These are phyloP conservation scores for Neurospora sp. DNA, from an alignment of 495 filamentous ascomycete genomes.

Conservation along the genomic window DNA sequence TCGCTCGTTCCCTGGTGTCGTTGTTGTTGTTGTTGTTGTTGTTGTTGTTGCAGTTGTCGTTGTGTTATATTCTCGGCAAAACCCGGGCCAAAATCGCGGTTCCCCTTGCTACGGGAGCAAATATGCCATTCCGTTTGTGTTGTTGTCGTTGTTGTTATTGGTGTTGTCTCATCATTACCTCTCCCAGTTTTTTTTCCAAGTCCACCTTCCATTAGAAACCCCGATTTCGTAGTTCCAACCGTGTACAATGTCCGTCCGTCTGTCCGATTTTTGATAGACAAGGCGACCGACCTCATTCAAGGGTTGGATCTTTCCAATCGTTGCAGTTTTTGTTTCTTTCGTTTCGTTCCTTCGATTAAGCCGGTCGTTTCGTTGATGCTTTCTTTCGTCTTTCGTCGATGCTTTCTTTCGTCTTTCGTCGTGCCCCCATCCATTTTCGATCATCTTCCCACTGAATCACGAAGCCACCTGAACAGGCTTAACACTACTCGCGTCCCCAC, in stretches of 20 bases:
- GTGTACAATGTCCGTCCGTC: background rate
- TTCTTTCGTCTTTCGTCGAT: background rate
- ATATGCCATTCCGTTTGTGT: background rate
- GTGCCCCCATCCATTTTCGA: background rate
- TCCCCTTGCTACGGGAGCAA: background rate
- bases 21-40: background rate
- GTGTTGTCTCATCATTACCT: background rate
- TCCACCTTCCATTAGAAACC: background rate
- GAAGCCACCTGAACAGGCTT: background rate
- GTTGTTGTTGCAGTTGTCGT: background rate
- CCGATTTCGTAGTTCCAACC: background rate
- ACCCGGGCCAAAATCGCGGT: background rate
- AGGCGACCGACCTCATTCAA: background rate
- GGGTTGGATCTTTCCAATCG: background rate
- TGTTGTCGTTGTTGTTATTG: background rate
- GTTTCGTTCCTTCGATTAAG: background rate
- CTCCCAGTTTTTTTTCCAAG: background rate
- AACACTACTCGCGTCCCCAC: background rate
- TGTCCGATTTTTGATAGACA: background rate
- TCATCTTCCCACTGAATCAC: background rate
- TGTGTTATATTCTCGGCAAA: background rate
- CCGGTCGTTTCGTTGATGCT: background rate
- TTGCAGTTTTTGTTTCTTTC: background rate
- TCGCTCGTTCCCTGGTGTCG: background rate
- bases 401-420: background rate